Conservation (phyloP, 176 grass and related monocot genomes). For the Olyra latifolia region DNA sequence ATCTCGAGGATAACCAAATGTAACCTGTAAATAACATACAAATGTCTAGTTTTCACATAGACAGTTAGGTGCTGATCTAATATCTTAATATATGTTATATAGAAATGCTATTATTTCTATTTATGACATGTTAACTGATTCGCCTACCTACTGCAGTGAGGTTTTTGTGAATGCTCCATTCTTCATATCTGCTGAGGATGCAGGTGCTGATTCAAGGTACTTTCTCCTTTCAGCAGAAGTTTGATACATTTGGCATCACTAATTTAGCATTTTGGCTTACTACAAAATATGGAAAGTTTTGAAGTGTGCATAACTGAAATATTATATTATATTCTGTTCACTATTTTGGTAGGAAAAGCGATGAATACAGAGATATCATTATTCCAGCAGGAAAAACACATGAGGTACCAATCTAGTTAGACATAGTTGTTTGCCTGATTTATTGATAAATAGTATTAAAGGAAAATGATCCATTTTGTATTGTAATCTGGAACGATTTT, state of each 20-base stretch:
- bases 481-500: slow-evolving; percentile 14
- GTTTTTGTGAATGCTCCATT: slow-evolving; percentile 97
- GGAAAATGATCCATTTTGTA: background rate
- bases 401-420: slow-evolving; percentile 59
- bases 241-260: background rate
- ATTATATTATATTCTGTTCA: slow-evolving; percentile 20
- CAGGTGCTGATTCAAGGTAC: slow-evolving; percentile 74
- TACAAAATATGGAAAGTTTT: background rate
- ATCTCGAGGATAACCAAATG: background rate
- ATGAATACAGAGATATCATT: slow-evolving; percentile 77
- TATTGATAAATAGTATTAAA: slow-evolving; percentile 16
- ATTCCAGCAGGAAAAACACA: slow-evolving; percentile 94
- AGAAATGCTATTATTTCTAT: background rate
- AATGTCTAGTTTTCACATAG: background rate
- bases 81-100: background rate
- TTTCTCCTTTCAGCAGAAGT: slow-evolving; percentile 18
- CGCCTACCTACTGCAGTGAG: slow-evolving; percentile 52
- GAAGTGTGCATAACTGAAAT: slow-evolving; percentile 8
- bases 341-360: slow-evolving; percentile 59
- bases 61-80: slow-evolving; percentile 2
- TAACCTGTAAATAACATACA: background rate
- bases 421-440: slow-evolving; percentile 5
- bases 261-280: slow-evolving; percentile 15
- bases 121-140: slow-evolving; percentile 24
- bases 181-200: slow-evolving; percentile 94